These are phyloP conservation scores for Lanmaoa pseudosensibilis DNA, from an alignment of 768 basidiomycete genomes.

Conservation along the genomic window DNA sequence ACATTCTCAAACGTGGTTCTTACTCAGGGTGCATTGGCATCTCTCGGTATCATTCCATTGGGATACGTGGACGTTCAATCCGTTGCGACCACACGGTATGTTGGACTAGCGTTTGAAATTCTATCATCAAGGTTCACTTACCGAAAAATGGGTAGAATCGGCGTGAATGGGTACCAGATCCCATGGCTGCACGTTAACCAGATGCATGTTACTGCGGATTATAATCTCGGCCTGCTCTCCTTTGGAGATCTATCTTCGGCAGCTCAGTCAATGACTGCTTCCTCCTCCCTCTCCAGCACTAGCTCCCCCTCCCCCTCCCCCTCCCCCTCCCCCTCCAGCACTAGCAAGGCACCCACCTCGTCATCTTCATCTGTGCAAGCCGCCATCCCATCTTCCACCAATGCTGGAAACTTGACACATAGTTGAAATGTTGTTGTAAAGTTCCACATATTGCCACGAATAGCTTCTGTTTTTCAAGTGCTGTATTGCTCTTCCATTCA, in stretches of 20 bases:
- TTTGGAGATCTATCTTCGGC: constrained; percentile 19
- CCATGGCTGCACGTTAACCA: constrained; percentile 67
- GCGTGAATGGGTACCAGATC: constrained; percentile 55
- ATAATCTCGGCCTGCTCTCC: constrained; percentile 28
- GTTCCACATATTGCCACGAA: background rate
- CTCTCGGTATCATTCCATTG: constrained; percentile 57
- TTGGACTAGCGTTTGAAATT: background rate
- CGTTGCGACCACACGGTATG: constrained; percentile 43
- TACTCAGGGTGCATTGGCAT: constrained; percentile 54
- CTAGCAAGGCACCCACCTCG: background rate
- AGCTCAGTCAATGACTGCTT: constrained; percentile 12
- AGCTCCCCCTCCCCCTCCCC: background rate
- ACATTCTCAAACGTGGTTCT: constrained; percentile 56
- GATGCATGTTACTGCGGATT: constrained; percentile 51
- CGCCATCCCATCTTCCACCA: background rate
- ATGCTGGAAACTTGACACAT: constrained; percentile 9
- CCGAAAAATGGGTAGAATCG: constrained; percentile 35
- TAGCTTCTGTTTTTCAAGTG: background rate
- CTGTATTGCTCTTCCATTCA: background rate
- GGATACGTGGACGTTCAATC: constrained; percentile 54
- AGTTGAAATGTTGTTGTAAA: background rate
- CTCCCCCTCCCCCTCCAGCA: background rate
- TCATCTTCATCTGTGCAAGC: background rate
- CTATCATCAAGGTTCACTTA: background rate
- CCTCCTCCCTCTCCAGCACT: background rate